Percentiles rank a stretch among this genome's conserved stretches.
These are phyloP conservation scores for Panicum miliaceum DNA, from an alignment of 176 grass and related monocot species.

Conservation along the genomic window DNA sequence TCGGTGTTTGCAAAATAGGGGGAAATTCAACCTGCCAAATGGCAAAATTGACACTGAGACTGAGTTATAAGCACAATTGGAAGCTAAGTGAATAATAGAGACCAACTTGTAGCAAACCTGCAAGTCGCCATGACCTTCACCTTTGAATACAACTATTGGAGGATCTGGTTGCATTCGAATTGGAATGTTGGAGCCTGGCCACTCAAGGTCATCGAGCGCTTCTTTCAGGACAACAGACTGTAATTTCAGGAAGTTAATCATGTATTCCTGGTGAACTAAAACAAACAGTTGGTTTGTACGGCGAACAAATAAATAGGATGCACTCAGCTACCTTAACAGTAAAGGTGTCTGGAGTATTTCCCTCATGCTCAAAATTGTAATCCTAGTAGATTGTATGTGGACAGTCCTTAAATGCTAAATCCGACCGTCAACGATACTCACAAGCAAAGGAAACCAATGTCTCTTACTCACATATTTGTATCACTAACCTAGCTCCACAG, in stretches of 20 bases:
- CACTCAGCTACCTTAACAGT: constrained; percentile 64
- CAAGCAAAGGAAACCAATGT: too few relatives aligned
- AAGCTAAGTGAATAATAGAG: not conserved
- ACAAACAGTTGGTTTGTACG: not conserved
- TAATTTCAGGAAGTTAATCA: constrained; percentile 37
- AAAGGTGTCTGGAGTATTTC: constrained; percentile 77
- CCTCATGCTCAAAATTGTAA: constrained; percentile 78
- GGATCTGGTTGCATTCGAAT: constrained; percentile 74
- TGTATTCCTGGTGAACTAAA: not conserved
- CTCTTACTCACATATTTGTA: too few relatives aligned
- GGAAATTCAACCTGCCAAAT: constrained; percentile 71
- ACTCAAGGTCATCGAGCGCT: constrained; percentile 91
- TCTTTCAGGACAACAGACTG: constrained; percentile 88
- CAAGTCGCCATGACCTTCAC: constrained; percentile 93
- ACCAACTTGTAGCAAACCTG: constrained; percentile 54
- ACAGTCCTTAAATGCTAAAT: too few relatives aligned
- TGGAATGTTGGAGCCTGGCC: constrained; percentile 86
- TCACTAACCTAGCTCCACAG: too few relatives aligned
- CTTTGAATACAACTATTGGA: constrained; percentile 71
- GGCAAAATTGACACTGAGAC: constrained; percentile 7
- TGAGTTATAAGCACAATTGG: not conserved
- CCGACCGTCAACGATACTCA: too few relatives aligned
- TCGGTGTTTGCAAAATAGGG: constrained; percentile 79
- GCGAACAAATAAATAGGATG: constrained; percentile 19
- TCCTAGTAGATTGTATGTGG: constrained; percentile 86